Evolutionary conservation across 1,284 basidiomycete genomes (phyloP), one percentile per base, ranked within the genome.

Genomic region (Inonotus hispidus): DNA sequence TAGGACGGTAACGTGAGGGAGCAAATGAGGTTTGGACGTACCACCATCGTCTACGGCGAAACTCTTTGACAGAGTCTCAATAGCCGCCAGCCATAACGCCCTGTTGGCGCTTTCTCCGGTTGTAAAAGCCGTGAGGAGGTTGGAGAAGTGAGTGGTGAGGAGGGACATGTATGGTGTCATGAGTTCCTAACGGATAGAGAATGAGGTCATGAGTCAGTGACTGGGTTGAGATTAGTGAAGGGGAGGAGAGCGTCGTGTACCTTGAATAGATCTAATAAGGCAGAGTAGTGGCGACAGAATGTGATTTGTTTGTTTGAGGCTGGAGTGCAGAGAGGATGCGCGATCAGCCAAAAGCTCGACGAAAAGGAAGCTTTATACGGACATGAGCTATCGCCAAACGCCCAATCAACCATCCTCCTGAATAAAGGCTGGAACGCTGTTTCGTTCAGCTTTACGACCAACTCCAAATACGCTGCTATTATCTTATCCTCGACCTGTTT

Each of bases 391-490:
- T 80, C 78, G 1, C 77, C 80, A 65, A 95, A 95, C 0, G 94
- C 94, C 96, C 97, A 99, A 72, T 99, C 96, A 70, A 93, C 95
- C 66, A 95, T 75, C 64, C 88, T 87, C 63, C 95, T 85, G 80
- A 98, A 97, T 19, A 98, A 76, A 1, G 96, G 96, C 66, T 87
- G 86, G 86, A 99, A 98, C 0, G 90, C 83, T 0, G 87, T 84
- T 70, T 99, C 97, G 69, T 96, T 98, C 56, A 99, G 80, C 74
- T 98, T 98, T 64, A 94, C 84, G 10, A 95, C 92, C 16, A 98
- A 77, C 70, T 95, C 90, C 23, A 90, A 79, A 79, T 97, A 98
- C 2, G 93, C 87, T 1, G 79, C 74, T 63, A 93, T 81, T n/a
- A 79, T 72, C 23, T 72, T 69, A n/a, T 71, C 66, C 70, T 86